These are phyloP conservation scores for Ascochyta koolunga DNA, from an alignment of 2,329 filamentous ascomycete species.

Conservation along the genomic window DNA sequence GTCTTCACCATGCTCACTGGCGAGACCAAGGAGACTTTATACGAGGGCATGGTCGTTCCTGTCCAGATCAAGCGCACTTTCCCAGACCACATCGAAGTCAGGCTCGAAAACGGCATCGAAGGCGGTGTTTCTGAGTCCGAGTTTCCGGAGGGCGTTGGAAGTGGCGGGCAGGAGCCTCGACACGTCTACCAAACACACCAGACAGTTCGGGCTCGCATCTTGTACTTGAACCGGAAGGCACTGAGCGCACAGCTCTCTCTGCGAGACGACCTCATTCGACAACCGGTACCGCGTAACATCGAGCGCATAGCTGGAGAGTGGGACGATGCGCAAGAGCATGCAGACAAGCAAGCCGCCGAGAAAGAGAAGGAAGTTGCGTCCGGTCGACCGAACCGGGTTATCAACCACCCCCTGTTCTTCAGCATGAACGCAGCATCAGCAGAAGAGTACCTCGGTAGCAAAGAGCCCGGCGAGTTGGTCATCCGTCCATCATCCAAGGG, in stretches of 20 bases:
- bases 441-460: conserved; percentile 88
- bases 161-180: conserved; percentile 52
- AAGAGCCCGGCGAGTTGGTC: conserved; percentile 85
- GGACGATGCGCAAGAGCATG: conserved; percentile 81
- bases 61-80: conserved; percentile 88
- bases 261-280: conserved; percentile 78
- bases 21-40: conserved; percentile 82
- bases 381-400: conserved; percentile 87
- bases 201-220: conserved; percentile 84
- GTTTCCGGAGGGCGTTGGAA: conserved; percentile 71
- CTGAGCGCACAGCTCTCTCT: conserved; percentile 85
- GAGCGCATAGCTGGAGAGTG: conserved; percentile 82
- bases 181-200: conserved; percentile 80
- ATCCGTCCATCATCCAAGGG: conserved; percentile 96
- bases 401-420: conserved; percentile 96
- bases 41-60: conserved; percentile 89
- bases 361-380: conserved; percentile 85
- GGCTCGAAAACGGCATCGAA: conserved; percentile 92
- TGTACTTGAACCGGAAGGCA: conserved; percentile 84
- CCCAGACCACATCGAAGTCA: conserved; percentile 90
- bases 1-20: conserved; percentile 97
- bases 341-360: conserved; percentile 77
- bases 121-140: conserved; percentile 84
- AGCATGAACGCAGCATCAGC: conserved; percentile 92
- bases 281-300: conserved; percentile 54